These are phyloP conservation scores for Venturia pyrina DNA, from an alignment of 2,329 filamentous ascomycete genomes.

Conservation along the genomic window DNA sequence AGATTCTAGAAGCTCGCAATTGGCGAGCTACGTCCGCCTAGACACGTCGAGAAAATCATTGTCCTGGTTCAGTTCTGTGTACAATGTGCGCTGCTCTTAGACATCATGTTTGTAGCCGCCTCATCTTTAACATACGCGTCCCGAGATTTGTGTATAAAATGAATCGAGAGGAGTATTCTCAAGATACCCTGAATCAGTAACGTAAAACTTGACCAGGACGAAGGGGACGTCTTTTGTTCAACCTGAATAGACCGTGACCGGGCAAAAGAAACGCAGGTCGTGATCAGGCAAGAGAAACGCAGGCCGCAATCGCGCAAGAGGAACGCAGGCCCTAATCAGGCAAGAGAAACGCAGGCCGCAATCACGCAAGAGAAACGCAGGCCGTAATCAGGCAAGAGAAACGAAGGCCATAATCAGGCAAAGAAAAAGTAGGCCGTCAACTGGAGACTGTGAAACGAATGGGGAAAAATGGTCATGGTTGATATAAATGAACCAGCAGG, in stretches of 20 bases:
- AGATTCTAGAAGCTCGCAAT: not conserved
- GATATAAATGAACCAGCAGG: not conserved
- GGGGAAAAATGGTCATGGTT: not conserved
- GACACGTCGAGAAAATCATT: not conserved
- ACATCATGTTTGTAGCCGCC: not conserved
- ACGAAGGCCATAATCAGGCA: no score
- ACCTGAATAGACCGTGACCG: no score
- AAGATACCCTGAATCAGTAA: not conserved
- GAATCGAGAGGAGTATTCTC: not conserved
- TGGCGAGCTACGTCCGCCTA: not conserved
- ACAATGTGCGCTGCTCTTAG: not conserved
- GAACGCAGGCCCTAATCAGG: no score
- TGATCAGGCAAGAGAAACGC: not conserved
- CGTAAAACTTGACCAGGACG: not conserved
- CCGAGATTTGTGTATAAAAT: no score
- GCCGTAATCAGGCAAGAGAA: no score
- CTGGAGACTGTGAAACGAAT: not conserved
- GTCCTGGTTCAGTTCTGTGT: not conserved
- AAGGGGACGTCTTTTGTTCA: not conserved
- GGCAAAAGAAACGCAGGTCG: no score
- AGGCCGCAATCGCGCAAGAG: not conserved
- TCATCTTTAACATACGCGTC: not conserved
- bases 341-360: not conserved
- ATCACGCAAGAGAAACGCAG: no score
- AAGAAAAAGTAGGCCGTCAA: not conserved